Conservation (phyloP, 768 basidiomycete species). For the Phanerochaete sordida region DNA sequence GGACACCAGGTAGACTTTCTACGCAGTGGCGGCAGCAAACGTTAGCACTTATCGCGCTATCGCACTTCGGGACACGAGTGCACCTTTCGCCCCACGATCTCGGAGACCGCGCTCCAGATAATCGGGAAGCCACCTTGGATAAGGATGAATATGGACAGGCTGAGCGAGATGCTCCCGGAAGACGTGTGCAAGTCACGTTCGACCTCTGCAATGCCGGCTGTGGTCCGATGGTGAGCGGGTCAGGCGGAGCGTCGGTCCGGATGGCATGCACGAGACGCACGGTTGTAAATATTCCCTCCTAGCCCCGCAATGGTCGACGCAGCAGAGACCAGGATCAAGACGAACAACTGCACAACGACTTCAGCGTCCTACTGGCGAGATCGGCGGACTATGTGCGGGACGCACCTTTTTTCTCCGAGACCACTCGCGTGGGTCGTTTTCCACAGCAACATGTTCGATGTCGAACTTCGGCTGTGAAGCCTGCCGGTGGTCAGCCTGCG, state of each 20-base stretch:
- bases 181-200: constrained; percentile 57
- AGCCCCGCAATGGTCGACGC: constrained; percentile 60
- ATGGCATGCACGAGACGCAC: constrained; percentile 31
- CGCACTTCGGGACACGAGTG: constrained; percentile 13
- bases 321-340: constrained; percentile 43
- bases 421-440: constrained; percentile 26
- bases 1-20: constrained; percentile 55
- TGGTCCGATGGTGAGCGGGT: background rate
- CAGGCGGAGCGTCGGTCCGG: background rate
- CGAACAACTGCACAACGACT: constrained; percentile 34
- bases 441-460: constrained; percentile 25
- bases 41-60: too few species aligned
- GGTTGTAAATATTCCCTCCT: constrained; percentile 60
- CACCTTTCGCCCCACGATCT: constrained; percentile 74
- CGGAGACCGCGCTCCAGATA: constrained; percentile 66
- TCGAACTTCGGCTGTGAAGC: constrained; percentile 4
- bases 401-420: constrained; percentile 23
- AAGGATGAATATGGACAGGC: constrained; percentile 68
- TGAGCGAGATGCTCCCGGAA: constrained; percentile 58
- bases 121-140: constrained; percentile 68
- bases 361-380: background rate
- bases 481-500: background rate
- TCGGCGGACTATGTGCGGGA: background rate
- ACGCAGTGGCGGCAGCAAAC: too few species aligned
- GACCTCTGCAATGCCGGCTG: constrained; percentile 64